phyloP scores from a whole-genome alignment of 169 alveolate species.

The Plasmodium sp. region DNA sequence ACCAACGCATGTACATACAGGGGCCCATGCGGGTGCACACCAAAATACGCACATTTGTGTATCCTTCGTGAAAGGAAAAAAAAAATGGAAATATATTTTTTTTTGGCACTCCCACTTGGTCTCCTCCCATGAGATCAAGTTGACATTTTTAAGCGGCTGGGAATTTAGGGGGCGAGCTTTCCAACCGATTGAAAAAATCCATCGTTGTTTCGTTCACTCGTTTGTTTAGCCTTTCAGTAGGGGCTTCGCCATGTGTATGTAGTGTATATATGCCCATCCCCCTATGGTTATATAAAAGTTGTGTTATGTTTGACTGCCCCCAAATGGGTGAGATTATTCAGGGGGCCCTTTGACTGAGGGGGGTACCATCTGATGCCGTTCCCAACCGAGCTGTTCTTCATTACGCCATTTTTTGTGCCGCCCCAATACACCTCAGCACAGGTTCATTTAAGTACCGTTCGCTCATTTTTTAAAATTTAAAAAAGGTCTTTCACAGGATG shows the following conservation, averaged over 20 bases:
- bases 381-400: background rate
- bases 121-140: background rate
- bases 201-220: background rate
- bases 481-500: background rate
- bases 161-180: background rate
- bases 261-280: background rate
- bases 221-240: background rate
- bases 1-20: background rate
- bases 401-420: background rate
- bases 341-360: background rate
- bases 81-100: no score
- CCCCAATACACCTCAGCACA: background rate
- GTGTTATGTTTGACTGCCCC: background rate
- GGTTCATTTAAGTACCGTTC: background rate
- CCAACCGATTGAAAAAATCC: background rate
- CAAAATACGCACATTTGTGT: background rate
- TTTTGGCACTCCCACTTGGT: background rate
- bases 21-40: background rate
- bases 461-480: background rate
- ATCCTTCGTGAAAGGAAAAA: background rate
- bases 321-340: background rate
- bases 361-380: background rate
- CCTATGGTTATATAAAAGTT: background rate
- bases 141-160: background rate
- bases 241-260: background rate